Evolutionary conservation across 2,329 filamentous ascomycete genomes (phyloP).

Genomic region (Arthroderma uncinatum): DNA sequence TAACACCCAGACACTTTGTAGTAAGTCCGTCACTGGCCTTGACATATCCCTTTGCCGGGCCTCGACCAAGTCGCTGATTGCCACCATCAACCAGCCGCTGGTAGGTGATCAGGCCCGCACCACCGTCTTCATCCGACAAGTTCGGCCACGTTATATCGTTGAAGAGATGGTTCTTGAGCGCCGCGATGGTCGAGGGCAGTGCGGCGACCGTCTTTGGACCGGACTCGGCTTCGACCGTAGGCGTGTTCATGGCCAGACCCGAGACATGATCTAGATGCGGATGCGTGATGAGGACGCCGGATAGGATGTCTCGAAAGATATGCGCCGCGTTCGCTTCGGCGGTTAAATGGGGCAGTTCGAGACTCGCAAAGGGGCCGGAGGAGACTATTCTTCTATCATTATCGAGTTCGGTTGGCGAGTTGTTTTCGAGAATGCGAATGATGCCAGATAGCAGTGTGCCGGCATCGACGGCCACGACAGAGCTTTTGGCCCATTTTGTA

Average conservation of each 20-base stretch:
- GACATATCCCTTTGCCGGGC: conserved; percentile 69
- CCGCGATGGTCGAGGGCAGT: conserved; percentile 76
- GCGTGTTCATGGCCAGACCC: conserved; percentile 87
- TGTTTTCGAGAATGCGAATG: conserved; percentile 56
- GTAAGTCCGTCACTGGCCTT: conserved; percentile 80
- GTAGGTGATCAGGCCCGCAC: conserved; percentile 84
- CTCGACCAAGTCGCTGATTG: conserved; percentile 70
- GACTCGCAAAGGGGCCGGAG: conserved; percentile 68
- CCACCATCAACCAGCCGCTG: conserved; percentile 80
- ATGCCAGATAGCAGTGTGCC: conserved; percentile 83
- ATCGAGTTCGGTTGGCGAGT: conserved; percentile 17
- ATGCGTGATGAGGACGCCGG: conserved; percentile 86
- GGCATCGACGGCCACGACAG: conserved; percentile 83
- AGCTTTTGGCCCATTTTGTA: conserved; percentile 69
- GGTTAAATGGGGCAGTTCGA: conserved; percentile 56
- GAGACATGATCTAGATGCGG: conserved; percentile 93
- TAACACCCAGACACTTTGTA: conserved; percentile 78
- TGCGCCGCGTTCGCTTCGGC: conserved; percentile 69
- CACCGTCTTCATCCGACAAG: conserved; percentile 87
- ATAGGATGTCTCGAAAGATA: conserved; percentile 66
- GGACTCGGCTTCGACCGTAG: conserved; percentile 64
- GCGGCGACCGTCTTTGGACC: conserved; percentile 76
- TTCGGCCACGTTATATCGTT: conserved; percentile 99
- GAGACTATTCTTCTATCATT: conserved; percentile 21
- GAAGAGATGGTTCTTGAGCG: conserved; percentile 89